phyloP scores from a whole-genome alignment of 345 rosid genomes.

The Barbarea vulgaris region DNA sequence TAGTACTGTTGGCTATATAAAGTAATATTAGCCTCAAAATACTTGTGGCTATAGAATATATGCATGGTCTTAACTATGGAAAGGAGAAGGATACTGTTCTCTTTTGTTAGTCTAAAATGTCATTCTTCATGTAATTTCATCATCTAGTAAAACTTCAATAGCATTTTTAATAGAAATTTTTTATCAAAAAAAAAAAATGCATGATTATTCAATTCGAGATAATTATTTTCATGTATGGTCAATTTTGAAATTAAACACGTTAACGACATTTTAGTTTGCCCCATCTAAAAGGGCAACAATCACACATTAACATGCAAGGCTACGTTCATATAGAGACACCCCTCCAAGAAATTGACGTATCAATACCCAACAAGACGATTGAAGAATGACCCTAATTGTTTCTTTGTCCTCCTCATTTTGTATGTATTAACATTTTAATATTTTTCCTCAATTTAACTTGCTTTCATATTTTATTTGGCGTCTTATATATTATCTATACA shows the following conservation, averaged over 20 bases:
- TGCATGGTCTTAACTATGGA: too few species aligned
- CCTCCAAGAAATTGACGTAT: slow-evolving; percentile 29
- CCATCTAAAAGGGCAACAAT: slow-evolving; percentile 36
- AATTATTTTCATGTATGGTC: slow-evolving; percentile 30
- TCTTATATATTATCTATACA: neutral
- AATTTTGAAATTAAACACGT: slow-evolving; percentile 30
- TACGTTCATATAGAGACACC: slow-evolving; percentile 29
- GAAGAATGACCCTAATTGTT: slow-evolving; percentile 5
- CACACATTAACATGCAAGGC: slow-evolving; percentile 30
- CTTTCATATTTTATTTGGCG: neutral
- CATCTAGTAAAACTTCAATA: too few species aligned
- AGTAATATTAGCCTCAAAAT: neutral
- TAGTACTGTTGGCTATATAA: slow-evolving; percentile 1
- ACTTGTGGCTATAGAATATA: neutral
- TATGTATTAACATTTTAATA: neutral
- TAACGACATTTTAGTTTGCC: slow-evolving; percentile 35
- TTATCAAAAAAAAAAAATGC: too few species aligned
- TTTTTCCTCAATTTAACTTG: slow-evolving; percentile 2
- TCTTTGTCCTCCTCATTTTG: slow-evolving; percentile 10
- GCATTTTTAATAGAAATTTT: too few species aligned
- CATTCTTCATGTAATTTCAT: too few species aligned
- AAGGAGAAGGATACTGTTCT: too few species aligned
- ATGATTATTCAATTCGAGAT: slow-evolving; percentile 2
- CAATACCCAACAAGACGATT: slow-evolving; percentile 17
- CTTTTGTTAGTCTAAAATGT: too few species aligned